phyloP scores from a whole-genome alignment of 495 filamentous ascomycete genomes.

The Aspergillus asperescens region DNA sequence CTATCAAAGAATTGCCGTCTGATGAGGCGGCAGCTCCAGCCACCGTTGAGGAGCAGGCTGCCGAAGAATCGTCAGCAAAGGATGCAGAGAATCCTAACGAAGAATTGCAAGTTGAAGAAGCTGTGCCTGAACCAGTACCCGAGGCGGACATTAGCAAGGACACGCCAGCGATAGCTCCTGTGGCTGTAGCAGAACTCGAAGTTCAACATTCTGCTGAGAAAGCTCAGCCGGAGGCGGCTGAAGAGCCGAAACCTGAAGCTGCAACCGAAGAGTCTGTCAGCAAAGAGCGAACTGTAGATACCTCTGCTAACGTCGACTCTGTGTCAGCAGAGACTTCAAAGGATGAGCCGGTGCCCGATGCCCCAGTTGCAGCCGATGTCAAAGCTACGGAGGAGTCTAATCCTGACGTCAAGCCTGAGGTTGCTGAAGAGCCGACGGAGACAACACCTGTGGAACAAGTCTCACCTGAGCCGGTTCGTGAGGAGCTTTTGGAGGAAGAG shows the following conservation, averaged over 20 bases:
- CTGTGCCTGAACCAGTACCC: neutral
- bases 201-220: neutral
- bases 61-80: constrained; percentile 12
- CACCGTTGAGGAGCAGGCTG: constrained; percentile 10
- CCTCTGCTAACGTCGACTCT: neutral
- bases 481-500: neutral
- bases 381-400: neutral
- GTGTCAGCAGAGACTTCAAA: neutral
- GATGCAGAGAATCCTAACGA: constrained; percentile 11
- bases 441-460: neutral
- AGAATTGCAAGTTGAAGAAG: neutral
- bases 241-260: neutral
- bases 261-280: constrained; percentile 10
- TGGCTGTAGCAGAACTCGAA: neutral
- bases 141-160: neutral
- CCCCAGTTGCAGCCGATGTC: neutral
- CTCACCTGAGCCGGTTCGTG: neutral
- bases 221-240: neutral
- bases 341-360: neutral
- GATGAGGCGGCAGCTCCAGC: constrained; percentile 6
- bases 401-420: neutral
- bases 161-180: constrained; percentile 6
- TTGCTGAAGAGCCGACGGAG: neutral
- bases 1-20: constrained; percentile 5
- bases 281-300: neutral